Evolutionary conservation across 106 monocot genomes (phyloP).

Genomic region (Dioscorea dumetorum): DNA sequence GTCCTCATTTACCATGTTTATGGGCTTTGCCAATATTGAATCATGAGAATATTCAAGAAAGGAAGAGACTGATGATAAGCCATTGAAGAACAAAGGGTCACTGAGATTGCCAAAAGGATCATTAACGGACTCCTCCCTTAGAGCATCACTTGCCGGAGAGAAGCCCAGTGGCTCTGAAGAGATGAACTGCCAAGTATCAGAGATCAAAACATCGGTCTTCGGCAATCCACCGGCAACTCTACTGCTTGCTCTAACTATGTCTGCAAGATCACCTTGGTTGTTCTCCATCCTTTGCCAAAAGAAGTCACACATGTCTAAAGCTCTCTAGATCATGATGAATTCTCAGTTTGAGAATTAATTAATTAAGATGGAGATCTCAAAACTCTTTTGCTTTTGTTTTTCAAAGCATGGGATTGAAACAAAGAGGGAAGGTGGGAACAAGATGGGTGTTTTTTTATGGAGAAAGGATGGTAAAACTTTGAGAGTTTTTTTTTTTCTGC

Average conservation of each 20-base stretch:
- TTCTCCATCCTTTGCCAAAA: too few relatives aligned
- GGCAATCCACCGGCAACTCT: neutral
- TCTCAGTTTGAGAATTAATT: too few relatives aligned
- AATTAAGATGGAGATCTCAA: too few relatives aligned
- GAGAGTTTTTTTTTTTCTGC: too few relatives aligned
- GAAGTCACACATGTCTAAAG: slow-evolving; percentile 23
- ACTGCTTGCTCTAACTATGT: slow-evolving; percentile 31
- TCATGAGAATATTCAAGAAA: neutral
- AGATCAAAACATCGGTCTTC: neutral
- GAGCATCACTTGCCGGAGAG: neutral
- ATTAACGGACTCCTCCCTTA: slow-evolving; percentile 11
- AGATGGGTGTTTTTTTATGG: too few relatives aligned
- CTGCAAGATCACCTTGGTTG: slow-evolving; percentile 46
- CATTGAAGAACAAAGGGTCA: slow-evolving; percentile 23
- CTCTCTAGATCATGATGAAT: neutral
- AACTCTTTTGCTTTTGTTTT: neutral
- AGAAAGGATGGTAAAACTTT: neutral
- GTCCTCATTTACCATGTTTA: neutral
- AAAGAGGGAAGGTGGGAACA: neutral
- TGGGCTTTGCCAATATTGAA: neutral
- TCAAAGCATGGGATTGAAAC: neutral
- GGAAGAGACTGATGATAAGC: slow-evolving; percentile 4
- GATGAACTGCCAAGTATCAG: slow-evolving; percentile 16
- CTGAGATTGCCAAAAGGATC: slow-evolving; percentile 20
- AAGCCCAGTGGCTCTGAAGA: neutral